Percentiles rank a stretch among this genome's conserved stretches.
Evolutionary conservation across 2,329 filamentous ascomycete genomes (phyloP).

Genomic region (Paecilomyces sp.): DNA sequence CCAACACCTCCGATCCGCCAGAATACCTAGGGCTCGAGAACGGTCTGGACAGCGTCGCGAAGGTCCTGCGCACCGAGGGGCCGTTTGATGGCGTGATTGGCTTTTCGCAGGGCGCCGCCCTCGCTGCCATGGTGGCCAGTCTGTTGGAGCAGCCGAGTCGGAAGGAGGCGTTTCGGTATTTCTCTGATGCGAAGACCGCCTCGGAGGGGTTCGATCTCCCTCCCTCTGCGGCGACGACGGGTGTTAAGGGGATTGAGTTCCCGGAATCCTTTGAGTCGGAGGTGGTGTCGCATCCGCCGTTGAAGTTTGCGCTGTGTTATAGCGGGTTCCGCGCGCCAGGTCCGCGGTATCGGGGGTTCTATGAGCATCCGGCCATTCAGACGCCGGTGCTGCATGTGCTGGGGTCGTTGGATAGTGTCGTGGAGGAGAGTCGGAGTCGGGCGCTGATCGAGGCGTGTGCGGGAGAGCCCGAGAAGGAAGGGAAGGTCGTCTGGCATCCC

Average conservation of each 20-base stretch:
- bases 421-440: constrained; percentile 67
- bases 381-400: constrained; percentile 78
- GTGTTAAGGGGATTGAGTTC: constrained; percentile 42
- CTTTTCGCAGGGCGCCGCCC: constrained; percentile 72
- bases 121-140: constrained; percentile 64
- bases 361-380: constrained; percentile 60
- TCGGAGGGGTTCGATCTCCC: constrained; percentile 5
- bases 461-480: constrained; percentile 44
- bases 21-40: constrained; percentile 63
- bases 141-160: constrained; percentile 54
- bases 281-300: constrained; percentile 41
- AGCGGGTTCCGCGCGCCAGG: constrained; percentile 66
- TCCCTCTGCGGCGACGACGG: too few relatives aligned
- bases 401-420: constrained; percentile 78
- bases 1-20: constrained; percentile 53
- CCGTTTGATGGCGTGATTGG: constrained; percentile 73
- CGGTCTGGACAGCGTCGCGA: constrained; percentile 58
- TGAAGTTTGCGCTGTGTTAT: constrained; percentile 69
- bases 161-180: constrained; percentile 42
- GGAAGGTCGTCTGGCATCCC: constrained; percentile 62
- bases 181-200: constrained; percentile 15
- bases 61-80: constrained; percentile 54
- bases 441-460: constrained; percentile 60
- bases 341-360: constrained; percentile 59
- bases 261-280: constrained; percentile 40